These are phyloP conservation scores for Saccharomycopsis synnaedendra DNA, from an alignment of 805 yeast genomes.

Conservation along the genomic window DNA sequence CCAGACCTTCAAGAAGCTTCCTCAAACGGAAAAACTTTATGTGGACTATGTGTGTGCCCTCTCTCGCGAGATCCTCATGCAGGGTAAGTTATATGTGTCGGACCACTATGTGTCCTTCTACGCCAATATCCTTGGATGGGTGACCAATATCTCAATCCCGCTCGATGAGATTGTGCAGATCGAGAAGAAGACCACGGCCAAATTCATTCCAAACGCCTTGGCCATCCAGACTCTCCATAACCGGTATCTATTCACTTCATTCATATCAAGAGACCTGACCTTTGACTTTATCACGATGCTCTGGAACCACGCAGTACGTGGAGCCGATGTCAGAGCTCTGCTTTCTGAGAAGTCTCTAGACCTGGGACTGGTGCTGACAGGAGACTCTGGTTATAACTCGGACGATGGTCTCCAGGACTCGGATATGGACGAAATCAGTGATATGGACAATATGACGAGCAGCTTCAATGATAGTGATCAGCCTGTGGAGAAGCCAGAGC, in stretches of 20 bases:
- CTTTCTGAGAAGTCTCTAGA: background rate
- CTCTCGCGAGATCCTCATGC: constrained; percentile 53
- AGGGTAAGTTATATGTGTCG: constrained; percentile 52
- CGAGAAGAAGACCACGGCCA: constrained; percentile 55
- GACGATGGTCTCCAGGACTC: constrained; percentile 1
- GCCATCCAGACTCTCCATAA: constrained; percentile 51
- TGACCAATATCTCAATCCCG: constrained; percentile 46
- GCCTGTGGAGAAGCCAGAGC: background rate
- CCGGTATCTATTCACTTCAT: constrained; percentile 53
- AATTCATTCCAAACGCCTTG: constrained; percentile 60
- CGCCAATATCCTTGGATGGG: constrained; percentile 58
- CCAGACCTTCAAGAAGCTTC: constrained; percentile 41
- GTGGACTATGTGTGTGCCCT: constrained; percentile 57
- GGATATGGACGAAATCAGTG: constrained; percentile 3
- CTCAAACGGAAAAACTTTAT: constrained; percentile 39
- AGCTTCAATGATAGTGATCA: background rate
- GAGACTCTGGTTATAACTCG: background rate
- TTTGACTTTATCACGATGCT: constrained; percentile 42
- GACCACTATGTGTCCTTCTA: constrained; percentile 48
- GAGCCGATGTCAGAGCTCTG: constrained; percentile 13
- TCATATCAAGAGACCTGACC: constrained; percentile 45
- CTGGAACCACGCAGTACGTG: constrained; percentile 39
- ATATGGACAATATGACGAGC: background rate
- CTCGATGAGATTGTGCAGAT: constrained; percentile 51
- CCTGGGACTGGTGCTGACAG: background rate